A percentile compares a stretch with the other conserved stretches of the same genome.
Evolutionary conservation across 305 asterid species (phyloP).

Genomic region (Nicotiana rustica): DNA sequence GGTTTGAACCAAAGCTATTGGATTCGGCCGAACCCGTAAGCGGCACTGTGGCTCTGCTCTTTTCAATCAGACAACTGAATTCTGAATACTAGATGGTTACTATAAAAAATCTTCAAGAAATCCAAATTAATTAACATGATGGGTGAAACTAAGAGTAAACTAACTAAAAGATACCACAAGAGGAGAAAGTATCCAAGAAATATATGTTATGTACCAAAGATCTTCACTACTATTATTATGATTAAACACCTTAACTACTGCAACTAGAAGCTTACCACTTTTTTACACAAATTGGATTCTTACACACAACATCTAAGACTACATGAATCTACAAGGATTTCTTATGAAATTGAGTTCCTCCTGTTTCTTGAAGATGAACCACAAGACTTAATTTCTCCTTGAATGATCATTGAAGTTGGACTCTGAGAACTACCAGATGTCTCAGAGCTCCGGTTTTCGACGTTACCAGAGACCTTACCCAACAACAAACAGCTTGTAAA

Average conservation of each 20-base stretch:
- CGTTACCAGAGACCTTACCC: constrained; percentile 63
- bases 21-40: too few relatives aligned
- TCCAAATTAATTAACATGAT: neutral
- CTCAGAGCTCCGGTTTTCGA: constrained; percentile 81
- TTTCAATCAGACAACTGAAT: too few relatives aligned
- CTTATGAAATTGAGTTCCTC: constrained; percentile 82
- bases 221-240: neutral
- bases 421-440: constrained; percentile 90
- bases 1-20: neutral
- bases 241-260: neutral
- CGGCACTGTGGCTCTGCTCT: too few relatives aligned
- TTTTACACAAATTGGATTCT: constrained; percentile 25
- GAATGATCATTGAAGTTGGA: constrained; percentile 62
- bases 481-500: constrained; percentile 72
- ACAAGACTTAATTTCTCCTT: constrained; percentile 63
- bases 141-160: neutral
- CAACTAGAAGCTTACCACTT: constrained; percentile 17
- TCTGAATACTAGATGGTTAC: neutral
- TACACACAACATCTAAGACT: constrained; percentile 21
- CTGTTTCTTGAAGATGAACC: constrained; percentile 59
- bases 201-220: neutral
- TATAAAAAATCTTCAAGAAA: neutral
- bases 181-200: neutral
- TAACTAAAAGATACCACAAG: neutral
- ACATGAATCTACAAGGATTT: constrained; percentile 23